Base-by-base conservation (phyloP, 768 basidiomycete genomes). In the Boletus huronensis region DNA sequence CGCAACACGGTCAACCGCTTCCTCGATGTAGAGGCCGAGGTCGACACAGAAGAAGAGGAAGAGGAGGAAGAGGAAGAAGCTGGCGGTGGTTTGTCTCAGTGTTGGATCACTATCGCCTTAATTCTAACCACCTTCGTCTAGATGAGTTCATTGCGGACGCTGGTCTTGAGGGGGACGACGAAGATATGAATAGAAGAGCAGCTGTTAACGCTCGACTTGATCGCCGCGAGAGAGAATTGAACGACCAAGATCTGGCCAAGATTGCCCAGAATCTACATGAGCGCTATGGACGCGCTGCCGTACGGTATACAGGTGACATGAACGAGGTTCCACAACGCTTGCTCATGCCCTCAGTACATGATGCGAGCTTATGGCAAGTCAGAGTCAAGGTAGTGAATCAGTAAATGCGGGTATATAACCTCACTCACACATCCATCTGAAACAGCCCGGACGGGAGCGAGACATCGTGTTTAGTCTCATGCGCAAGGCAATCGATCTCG, bases 21-120 rank as follows among this genome's bases (percentile, higher is more conserved):
- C 85, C 77, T 98, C 61, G 97, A 98, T 82, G 81, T 95, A 53
- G 93, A 96, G 74, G 94, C 93, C 51, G 93, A 93, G 68, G 95
- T 96, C 19, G 93, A 93, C 61, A 94, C 97, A 29, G 97, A 98
- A 19, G 97, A 98, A 4, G 96, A 97, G 34, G 97, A 98, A 25
- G 88, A 89, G 3, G 93, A 96, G 19, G 92, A 87, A 6, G 90
- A 90, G 3, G 88, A 89, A 19, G 90, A 91, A 50, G 81, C 79
- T 54, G 88, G 77, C 11, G 73, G 76, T 61, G 80, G 79, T 80
- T 42, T 17, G 78, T 65, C 38, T 48, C 40, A 28, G 21, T 41
- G 29, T 53, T 8, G 2, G 40, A 26, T 52, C 5, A 13, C 13
- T 29, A 41, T 50, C n/a, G n/a, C 36, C 46, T 50, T 35, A 17